Conservation (phyloP, 2,329 filamentous ascomycete species). For the Fusarium sp. region DNA sequence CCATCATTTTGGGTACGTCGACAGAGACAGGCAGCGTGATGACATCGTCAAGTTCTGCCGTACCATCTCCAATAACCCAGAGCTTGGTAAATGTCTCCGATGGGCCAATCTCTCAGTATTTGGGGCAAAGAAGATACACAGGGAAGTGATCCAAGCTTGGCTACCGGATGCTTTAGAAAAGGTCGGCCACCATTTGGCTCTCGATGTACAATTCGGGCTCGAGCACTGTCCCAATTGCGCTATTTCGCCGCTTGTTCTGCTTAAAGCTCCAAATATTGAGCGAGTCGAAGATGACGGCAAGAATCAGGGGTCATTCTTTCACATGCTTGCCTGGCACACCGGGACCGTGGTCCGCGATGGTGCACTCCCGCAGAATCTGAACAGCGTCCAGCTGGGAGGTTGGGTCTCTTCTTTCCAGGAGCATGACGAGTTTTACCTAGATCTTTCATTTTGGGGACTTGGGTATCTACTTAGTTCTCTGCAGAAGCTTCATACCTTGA, state of each 20-base stretch:
- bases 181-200: background rate
- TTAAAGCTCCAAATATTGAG: background rate
- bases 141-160: background rate
- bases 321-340: background rate
- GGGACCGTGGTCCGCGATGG: background rate
- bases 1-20: slow-evolving; percentile 8
- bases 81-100: background rate
- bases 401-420: background rate
- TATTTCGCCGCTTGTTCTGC: background rate
- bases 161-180: background rate
- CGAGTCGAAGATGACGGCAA: background rate
- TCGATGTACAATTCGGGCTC: background rate
- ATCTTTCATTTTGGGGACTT: background rate
- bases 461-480: background rate
- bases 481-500: background rate
- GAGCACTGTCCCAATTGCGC: accelerated
- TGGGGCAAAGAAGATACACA: background rate
- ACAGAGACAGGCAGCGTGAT: background rate
- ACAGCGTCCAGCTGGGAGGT: background rate
- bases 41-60: background rate
- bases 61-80: background rate
- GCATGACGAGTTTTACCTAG: background rate
- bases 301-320: too few relatives aligned
- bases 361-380: background rate
- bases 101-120: background rate